A percentile compares a stretch with the other conserved stretches of the same genome.
phyloP scores from a whole-genome alignment of 495 filamentous ascomycete species.

The Hyaloscypha bicolor region DNA sequence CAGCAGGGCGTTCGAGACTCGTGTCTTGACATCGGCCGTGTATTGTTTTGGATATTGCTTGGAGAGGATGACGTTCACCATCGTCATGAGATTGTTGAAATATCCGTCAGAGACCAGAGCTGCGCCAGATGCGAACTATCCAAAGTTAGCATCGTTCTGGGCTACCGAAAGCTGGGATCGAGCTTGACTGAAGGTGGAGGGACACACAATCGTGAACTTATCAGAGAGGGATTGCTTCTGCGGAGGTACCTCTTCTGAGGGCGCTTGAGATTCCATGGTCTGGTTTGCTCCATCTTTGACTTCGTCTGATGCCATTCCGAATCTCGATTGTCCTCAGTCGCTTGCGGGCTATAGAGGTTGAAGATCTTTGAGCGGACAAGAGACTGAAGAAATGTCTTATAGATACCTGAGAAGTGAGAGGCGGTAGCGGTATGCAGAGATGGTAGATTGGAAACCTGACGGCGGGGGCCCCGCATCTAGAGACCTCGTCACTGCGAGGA shows the following conservation, averaged over 20 bases:
- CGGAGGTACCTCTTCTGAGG: constrained; percentile 29
- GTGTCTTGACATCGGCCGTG: constrained; percentile 46
- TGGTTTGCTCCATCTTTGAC: background rate
- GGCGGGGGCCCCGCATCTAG: no score
- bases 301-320: background rate
- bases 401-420: no score
- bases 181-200: no score
- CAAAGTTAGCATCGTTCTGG: constrained; percentile 1
- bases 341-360: no score
- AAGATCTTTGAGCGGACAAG: no score
- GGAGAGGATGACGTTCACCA: constrained; percentile 53
- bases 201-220: constrained; percentile 48
- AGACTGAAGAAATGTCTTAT: no score
- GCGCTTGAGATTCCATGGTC: background rate
- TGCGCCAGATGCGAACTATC: constrained; percentile 47
- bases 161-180: background rate
- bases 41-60: constrained; percentile 50
- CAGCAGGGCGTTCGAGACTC: constrained; percentile 55
- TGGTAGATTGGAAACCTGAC: no score
- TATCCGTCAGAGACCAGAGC: constrained; percentile 57
- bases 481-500: no score
- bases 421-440: no score
- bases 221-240: constrained; percentile 47
- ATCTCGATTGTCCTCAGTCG: background rate
- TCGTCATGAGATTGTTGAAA: constrained; percentile 58